A percentile compares a stretch with the other conserved stretches of the same genome.
phyloP scores from a whole-genome alignment of 2,329 filamentous ascomycete genomes.

The Magnaporthales sp. region DNA sequence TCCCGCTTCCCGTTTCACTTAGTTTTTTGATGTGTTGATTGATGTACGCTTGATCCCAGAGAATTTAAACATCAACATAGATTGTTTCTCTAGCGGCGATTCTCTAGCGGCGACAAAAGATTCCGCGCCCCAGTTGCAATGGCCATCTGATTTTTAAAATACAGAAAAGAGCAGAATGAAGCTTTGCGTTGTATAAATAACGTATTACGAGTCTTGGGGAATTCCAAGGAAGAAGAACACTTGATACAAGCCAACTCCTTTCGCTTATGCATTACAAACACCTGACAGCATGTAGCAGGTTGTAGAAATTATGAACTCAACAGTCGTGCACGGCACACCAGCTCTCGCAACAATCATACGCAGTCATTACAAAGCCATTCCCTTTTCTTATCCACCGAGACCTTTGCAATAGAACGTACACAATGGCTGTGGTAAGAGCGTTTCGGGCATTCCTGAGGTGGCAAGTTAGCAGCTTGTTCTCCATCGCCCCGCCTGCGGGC shows the following conservation, averaged over 20 bases:
- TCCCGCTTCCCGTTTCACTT: too few relatives aligned
- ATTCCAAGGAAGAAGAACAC: neutral
- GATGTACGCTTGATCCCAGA: neutral
- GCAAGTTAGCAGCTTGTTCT: neutral
- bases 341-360: neutral
- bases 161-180: neutral
- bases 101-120: neutral
- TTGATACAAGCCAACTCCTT: neutral
- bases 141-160: neutral
- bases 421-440: constrained; percentile 42
- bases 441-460: constrained; percentile 21
- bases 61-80: neutral
- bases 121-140: neutral
- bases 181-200: neutral
- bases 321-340: neutral
- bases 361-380: neutral
- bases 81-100: too few relatives aligned
- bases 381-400: constrained; percentile 18
- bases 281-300: neutral
- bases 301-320: neutral
- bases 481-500: neutral
- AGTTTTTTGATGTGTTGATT: neutral
- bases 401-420: constrained; percentile 25
- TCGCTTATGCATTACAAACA: neutral
- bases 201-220: neutral